phyloP scores from a whole-genome alignment of 2,329 filamentous ascomycete genomes.

The Talaromyces piceae region DNA sequence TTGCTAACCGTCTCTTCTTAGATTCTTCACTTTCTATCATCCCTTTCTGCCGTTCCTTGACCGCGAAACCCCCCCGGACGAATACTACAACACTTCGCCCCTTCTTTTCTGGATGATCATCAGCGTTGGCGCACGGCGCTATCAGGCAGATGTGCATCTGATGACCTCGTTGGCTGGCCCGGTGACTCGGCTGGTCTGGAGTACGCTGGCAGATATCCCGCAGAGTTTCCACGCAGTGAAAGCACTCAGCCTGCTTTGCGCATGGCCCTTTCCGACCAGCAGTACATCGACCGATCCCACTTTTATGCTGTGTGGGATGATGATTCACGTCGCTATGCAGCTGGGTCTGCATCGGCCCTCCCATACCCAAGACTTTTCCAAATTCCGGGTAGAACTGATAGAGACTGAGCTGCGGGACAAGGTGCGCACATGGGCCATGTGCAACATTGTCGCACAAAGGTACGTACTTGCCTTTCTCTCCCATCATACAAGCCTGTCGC shows the following conservation, averaged over 20 bases:
- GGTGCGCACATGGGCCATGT: constrained; percentile 59
- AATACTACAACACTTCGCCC: constrained; percentile 52
- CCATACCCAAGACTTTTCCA: constrained; percentile 51
- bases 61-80: constrained; percentile 45
- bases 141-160: constrained; percentile 46
- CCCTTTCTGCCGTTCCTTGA: constrained; percentile 59
- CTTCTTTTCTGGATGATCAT: constrained; percentile 63
- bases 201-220: constrained; percentile 52
- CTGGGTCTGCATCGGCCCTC: constrained; percentile 58
- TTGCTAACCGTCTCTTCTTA: constrained; percentile 30
- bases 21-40: constrained; percentile 59
- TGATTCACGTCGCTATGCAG: constrained; percentile 63
- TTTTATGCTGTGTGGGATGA: constrained; percentile 58
- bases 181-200: constrained; percentile 53
- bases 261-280: constrained; percentile 58
- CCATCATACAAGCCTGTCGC: neutral
- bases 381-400: constrained; percentile 46
- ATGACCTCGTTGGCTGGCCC: constrained; percentile 47
- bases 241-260: constrained; percentile 55
- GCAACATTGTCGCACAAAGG: constrained; percentile 62
- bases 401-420: constrained; percentile 59
- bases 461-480: constrained; percentile 23
- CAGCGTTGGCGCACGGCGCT: constrained; percentile 55
- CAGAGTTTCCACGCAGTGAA: constrained; percentile 60
- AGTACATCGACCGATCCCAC: constrained; percentile 58